Conservation (phyloP, 1,284 basidiomycete species). For the Apiotrichum sp. region DNA sequence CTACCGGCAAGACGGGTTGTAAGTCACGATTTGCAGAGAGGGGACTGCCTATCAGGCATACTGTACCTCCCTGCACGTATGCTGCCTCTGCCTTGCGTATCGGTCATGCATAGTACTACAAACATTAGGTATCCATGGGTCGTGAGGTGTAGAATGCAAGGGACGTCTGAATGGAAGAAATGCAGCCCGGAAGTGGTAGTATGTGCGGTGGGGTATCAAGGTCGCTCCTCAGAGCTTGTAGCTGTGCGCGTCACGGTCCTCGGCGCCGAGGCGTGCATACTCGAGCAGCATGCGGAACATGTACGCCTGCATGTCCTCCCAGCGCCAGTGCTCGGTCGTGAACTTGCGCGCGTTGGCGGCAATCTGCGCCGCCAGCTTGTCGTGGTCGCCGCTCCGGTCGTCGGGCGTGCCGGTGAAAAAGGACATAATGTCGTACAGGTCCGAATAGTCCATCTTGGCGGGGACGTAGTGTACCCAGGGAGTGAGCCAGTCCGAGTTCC, state of each 20-base stretch:
- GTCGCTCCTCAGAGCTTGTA: neutral
- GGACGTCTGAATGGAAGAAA: too few relatives aligned
- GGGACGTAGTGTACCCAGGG: slow-evolving; percentile 51
- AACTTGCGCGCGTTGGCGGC: slow-evolving; percentile 47
- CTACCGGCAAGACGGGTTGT: too few relatives aligned
- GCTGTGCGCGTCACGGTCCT: neutral
- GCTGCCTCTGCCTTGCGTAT: too few relatives aligned
- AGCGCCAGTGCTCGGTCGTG: slow-evolving; percentile 48
- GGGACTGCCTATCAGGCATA: too few relatives aligned
- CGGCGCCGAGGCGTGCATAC: slow-evolving; percentile 13
- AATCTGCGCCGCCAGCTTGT: slow-evolving; percentile 48
- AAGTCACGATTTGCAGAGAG: too few relatives aligned
- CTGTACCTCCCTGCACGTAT: too few relatives aligned
- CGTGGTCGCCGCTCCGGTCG: slow-evolving; percentile 36
- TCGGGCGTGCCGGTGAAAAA: slow-evolving; percentile 50
- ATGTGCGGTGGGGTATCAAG: too few relatives aligned
- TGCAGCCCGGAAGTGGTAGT: too few relatives aligned
- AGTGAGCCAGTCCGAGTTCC: slow-evolving; percentile 47
- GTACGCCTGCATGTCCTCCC: slow-evolving; percentile 52
- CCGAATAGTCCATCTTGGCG: slow-evolving; percentile 49
- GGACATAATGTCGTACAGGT: slow-evolving; percentile 50
- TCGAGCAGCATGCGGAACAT: slow-evolving; percentile 42
- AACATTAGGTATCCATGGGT: too few relatives aligned
- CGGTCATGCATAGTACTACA: too few relatives aligned
- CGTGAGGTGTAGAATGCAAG: too few relatives aligned